Conservation (phyloP, 169 alveolate genomes). For the Theileria annulata region DNA sequence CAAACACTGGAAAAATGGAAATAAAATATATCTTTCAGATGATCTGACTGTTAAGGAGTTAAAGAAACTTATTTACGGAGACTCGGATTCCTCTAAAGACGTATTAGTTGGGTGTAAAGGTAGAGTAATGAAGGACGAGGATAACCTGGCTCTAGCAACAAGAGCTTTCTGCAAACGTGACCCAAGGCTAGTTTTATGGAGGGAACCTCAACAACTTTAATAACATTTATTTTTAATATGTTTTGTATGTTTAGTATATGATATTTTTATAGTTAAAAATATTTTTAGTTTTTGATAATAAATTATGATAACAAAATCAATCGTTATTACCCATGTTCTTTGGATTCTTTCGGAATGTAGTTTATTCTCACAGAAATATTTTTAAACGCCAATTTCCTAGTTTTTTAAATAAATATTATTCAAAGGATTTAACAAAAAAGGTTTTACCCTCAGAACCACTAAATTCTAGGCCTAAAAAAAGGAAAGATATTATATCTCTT, state of each 20-base stretch:
- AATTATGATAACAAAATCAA: neutral
- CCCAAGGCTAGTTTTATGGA: constrained; percentile 81
- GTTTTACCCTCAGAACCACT: neutral
- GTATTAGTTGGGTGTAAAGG: constrained; percentile 82
- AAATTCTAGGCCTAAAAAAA: neutral
- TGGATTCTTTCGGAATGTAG: constrained; percentile 13
- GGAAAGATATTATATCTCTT: constrained; percentile 40
- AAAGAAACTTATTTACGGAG: constrained; percentile 68
- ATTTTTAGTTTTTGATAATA: neutral
- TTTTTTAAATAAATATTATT: neutral
- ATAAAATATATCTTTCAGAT: constrained; percentile 76
- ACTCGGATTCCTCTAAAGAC: constrained; percentile 36
- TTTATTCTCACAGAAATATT: neutral
- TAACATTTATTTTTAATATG: constrained; percentile 5
- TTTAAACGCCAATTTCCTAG: neutral
- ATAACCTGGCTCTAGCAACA: constrained; percentile 83
- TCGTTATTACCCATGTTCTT: neutral
- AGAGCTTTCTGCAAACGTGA: constrained; percentile 84
- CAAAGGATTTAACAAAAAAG: constrained; percentile 2
- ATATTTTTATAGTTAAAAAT: neutral
- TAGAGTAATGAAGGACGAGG: constrained; percentile 78
- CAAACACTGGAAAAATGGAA: constrained; percentile 78
- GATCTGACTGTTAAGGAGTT: constrained; percentile 75
- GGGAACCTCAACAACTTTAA: constrained; percentile 32
- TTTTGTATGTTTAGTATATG: constrained; percentile 3